Evolutionary conservation across 2,329 filamentous ascomycete species (phyloP).

Genomic region (Elsinoe fawcettii): DNA sequence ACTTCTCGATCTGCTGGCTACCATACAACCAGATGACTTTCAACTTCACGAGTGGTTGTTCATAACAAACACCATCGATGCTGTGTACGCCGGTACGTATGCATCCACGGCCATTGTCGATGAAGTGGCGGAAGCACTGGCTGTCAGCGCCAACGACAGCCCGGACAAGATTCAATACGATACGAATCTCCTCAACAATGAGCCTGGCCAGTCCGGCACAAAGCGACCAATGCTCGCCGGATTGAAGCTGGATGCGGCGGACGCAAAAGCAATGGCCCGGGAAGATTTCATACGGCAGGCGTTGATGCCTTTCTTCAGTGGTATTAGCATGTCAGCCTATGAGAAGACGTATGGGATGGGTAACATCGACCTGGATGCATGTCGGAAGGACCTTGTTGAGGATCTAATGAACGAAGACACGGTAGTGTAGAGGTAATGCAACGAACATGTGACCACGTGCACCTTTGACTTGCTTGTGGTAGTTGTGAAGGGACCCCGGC

Average conservation of each 20-base stretch:
- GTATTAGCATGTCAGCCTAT: conserved; percentile 87
- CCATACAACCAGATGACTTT: conserved; percentile 86
- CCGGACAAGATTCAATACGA: conserved; percentile 15
- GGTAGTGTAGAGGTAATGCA: conserved; percentile 26
- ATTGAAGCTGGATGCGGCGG: conserved; percentile 47
- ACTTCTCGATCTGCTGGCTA: conserved; percentile 79
- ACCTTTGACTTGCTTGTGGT: not conserved
- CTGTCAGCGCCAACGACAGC: conserved; percentile 33
- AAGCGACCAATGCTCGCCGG: conserved; percentile 42
- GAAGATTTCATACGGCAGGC: conserved; percentile 65
- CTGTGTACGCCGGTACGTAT: conserved; percentile 69
- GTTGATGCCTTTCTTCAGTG: conserved; percentile 78
- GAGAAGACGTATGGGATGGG: conserved; percentile 88
- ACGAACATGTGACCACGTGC: not conserved
- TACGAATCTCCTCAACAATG: not conserved
- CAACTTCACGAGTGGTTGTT: conserved; percentile 98
- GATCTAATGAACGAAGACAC: conserved; percentile 42
- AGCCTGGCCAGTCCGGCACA: conserved; percentile 18
- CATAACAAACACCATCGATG: conserved; percentile 92
- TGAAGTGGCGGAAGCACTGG: conserved; percentile 70
- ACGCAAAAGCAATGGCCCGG: conserved; percentile 47
- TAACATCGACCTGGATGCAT: conserved; percentile 56
- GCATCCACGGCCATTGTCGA: conserved; percentile 74
- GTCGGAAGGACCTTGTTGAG: conserved; percentile 32
- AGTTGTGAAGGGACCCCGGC: not conserved